Evolutionary conservation across 2,329 filamentous ascomycete genomes (phyloP), one percentile per base, ranked within the genome.

Genomic region (Zymoseptoria brevis): DNA sequence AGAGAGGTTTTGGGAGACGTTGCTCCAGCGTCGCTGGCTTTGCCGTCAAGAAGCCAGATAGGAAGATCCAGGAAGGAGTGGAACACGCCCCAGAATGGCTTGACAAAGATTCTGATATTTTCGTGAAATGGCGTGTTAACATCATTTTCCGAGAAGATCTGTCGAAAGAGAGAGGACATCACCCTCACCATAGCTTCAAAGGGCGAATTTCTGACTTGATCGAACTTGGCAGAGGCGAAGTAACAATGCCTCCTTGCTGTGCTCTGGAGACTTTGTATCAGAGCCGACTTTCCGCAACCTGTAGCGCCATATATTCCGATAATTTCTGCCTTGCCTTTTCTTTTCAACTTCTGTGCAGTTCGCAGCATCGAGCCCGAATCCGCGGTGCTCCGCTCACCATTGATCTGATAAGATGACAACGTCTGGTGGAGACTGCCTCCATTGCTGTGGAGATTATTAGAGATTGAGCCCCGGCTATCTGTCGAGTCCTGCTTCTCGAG

Each of bases 81-180:
- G 26, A 87, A 73, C 5, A 80, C 75, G 26, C 75, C 70, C 84
- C 84, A 87, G 61, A 84, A 78, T 8, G 82, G 81, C 53, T 77
- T 77, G 4, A 86, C 74, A 51, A 80, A 80, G 13, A 75, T 74
- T 19, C 84, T 75, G 11, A 87, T 73, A 61, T 77, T 80, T 60
- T 83, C 79, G 65, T 87, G 84, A 60, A 86, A 86, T 0, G 82
- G 79, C 1, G 83, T 84, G 8, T 75, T 78, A 16, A 87, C 80
- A 69, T 87, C 83, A 41, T 81, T 79, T 67, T 87, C 84, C 1
- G 83, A 85, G 66, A 86, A 87, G 6, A 86, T 85, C 62, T 87
- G 84, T 24, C 83, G 79, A 58, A 87, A 81, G 19, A 86, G 72
- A 45, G 81, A 83, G 6, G 81, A 81, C 73, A 87, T 77, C n/a